phyloP scores from a whole-genome alignment of 1,139 yeast genomes.

The Nakaseomyces delphensis region DNA sequence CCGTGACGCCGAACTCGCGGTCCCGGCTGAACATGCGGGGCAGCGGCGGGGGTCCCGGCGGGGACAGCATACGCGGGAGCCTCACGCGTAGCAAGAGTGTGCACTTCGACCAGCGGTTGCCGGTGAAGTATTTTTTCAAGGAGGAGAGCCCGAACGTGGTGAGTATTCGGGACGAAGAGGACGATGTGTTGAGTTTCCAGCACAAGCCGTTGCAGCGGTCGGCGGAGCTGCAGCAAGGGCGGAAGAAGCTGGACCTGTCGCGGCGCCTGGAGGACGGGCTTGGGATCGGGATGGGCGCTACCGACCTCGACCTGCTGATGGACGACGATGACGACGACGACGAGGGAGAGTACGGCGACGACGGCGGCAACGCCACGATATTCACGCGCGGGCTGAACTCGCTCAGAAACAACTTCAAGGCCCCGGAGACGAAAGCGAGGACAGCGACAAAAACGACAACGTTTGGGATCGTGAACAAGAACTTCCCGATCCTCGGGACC shows the following conservation, averaged over 20 bases:
- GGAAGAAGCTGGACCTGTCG: slow-evolving; percentile 2
- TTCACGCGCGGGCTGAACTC: slow-evolving; percentile 3
- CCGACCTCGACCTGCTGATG: slow-evolving; percentile 10
- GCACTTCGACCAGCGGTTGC: slow-evolving; percentile 26
- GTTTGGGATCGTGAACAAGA: slow-evolving; percentile 10
- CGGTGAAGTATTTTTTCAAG: slow-evolving; percentile 21
- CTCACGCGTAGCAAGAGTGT: slow-evolving; percentile 25
- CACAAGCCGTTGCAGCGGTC: slow-evolving; percentile 14
- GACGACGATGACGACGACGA: slow-evolving; percentile 10
- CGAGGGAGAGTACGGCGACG: slow-evolving; percentile 7
- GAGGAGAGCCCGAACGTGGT: slow-evolving; percentile 26
- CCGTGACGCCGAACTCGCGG: slow-evolving; percentile 19
- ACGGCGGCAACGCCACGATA: neutral
- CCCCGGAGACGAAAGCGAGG: neutral
- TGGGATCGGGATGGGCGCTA: slow-evolving; percentile 7
- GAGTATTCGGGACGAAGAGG: slow-evolving; percentile 9
- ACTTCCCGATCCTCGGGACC: slow-evolving; percentile 18
- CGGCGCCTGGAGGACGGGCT: slow-evolving; percentile 3
- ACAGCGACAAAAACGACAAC: slow-evolving; percentile 2
- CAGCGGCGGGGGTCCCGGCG: neutral
- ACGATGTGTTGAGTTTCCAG: slow-evolving; percentile 14
- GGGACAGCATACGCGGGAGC: neutral
- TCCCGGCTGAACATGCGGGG: slow-evolving; percentile 5
- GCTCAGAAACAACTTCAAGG: neutral
- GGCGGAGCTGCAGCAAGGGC: neutral